Percentiles rank a stretch among this genome's conserved stretches.
Conservation (phyloP, 768 basidiomycete species). For the Lactarius sanguifluus region DNA sequence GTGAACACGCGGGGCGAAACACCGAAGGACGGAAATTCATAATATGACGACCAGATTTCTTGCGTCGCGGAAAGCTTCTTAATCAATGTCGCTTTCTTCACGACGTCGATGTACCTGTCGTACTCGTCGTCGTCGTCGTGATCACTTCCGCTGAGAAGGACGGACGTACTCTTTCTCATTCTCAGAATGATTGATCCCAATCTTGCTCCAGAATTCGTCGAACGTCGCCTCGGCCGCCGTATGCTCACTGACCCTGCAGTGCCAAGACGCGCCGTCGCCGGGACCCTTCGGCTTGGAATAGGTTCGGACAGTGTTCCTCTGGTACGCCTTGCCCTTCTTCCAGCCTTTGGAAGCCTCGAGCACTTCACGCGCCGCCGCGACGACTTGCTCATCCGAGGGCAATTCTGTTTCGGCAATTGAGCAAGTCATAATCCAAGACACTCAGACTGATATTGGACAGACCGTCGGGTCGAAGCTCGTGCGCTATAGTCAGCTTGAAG, state of each 20-base stretch:
- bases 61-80: constrained; percentile 63
- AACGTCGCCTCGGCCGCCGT: constrained; percentile 64
- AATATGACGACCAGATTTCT: constrained; percentile 69
- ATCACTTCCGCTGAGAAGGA: background rate
- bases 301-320: constrained; percentile 55
- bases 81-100: constrained; percentile 62
- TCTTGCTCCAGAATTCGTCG: constrained; percentile 68
- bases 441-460: constrained; percentile 15
- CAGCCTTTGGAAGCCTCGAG: constrained; percentile 58
- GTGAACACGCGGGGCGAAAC: constrained; percentile 76
- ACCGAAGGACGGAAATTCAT: constrained; percentile 63
- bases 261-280: constrained; percentile 62
- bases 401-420: constrained; percentile 44
- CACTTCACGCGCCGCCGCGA: constrained; percentile 53
- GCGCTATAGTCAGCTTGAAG: constrained; percentile 40
- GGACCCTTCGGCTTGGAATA: constrained; percentile 51
- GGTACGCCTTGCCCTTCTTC: constrained; percentile 66
- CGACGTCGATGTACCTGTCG: constrained; percentile 60
- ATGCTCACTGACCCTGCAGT: constrained; percentile 68
- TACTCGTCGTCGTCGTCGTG: background rate
- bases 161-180: constrained; percentile 64
- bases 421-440: background rate
- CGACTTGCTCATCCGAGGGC: constrained; percentile 57
- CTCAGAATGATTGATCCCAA: constrained; percentile 62
- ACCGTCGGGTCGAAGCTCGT: constrained; percentile 43